Base-by-base conservation (phyloP, 208 protist species). In the Wallacemonas sp. region DNA sequence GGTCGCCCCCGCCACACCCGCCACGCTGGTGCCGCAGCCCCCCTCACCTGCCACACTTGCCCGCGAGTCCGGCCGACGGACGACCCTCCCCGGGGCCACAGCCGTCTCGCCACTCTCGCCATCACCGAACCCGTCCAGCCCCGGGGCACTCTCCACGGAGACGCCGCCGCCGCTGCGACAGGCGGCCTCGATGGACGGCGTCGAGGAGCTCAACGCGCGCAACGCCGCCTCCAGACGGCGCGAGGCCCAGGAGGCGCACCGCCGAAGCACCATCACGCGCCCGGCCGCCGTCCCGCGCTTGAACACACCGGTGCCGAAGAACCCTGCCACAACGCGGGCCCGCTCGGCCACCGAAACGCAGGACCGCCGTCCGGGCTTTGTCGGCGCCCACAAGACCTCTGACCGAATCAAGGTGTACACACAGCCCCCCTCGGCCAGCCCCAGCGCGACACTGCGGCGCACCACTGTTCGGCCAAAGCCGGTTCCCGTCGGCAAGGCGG, bases 341-440 rank as follows among this genome's bases (percentile, higher is more conserved):
- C 52, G 32, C 11, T 59, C 52, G 10, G 52, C 52, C 52, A 59
- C 52, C 2, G 52, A 59, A 23, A 31, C 52, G 25, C 52, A 59
- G 32, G 31, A 33, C 26, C 52, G 52, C 20, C 52, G 52, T 20
- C 31, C 26, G 4, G 52, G n/a, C 29, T 59, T 59, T 18, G 32
- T 42, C 3, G 52, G 31, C 3, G 5, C 29, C 5, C 52, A 42
- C 32, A 59, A 39, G 32, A 23, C 4, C 29, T 36, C 52, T 18
- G 52, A 59, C 12, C 26, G 52, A 8, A 59, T 59, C 52, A 36
- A 59, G 52, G 52, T 59, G 29, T 59, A 59, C 52, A 59, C 52
- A n/a, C 52, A 54, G 44, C 42, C 42, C 2, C 61, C 61, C 5
- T 33, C 61, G 2, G 38, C 22, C 28, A 54, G 44, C 36, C 38